A percentile compares a stretch with the other conserved stretches of the same genome.
Conservation (phyloP, 257 asterid species). For the Capsicum rhomboideum region DNA sequence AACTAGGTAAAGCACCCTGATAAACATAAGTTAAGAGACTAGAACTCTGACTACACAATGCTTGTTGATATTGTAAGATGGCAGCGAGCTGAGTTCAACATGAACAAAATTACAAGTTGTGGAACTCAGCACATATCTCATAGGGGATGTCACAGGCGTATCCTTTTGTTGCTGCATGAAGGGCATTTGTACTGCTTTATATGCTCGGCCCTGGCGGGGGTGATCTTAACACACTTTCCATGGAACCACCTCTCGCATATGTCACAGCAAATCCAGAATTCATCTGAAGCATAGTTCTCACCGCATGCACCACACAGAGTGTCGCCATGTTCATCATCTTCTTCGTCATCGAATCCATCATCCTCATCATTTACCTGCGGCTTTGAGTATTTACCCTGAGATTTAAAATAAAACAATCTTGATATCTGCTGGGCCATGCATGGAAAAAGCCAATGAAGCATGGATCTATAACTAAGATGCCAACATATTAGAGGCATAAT, state of each 20-base stretch:
- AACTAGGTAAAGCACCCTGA: neutral
- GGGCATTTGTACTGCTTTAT: conserved; percentile 89
- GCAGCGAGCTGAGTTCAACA: neutral
- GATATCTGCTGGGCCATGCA: neutral
- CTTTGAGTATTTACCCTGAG: conserved; percentile 25
- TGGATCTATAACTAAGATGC: neutral
- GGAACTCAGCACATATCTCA: neutral
- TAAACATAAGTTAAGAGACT: neutral
- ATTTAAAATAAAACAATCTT: neutral
- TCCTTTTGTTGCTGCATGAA: conserved; percentile 59
- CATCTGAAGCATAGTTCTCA: conserved; percentile 50
- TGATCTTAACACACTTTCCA: conserved; percentile 76
- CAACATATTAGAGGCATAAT: neutral
- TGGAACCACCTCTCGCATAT: conserved; percentile 81
- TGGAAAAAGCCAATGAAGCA: neutral
- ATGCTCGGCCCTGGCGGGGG: conserved; percentile 80
- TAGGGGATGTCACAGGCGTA: conserved; percentile 25
- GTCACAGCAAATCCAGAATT: conserved; percentile 77
- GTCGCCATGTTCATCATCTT: conserved; percentile 50
- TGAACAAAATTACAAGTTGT: neutral
- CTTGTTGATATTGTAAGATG: neutral
- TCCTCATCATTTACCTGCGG: conserved; percentile 22
- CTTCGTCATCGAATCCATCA: conserved; percentile 14
- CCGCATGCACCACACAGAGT: conserved; percentile 77
- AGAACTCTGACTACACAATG: neutral